Conservation (phyloP, 108 stramenopile species). For the Cylindrotheca fusiformis region DNA sequence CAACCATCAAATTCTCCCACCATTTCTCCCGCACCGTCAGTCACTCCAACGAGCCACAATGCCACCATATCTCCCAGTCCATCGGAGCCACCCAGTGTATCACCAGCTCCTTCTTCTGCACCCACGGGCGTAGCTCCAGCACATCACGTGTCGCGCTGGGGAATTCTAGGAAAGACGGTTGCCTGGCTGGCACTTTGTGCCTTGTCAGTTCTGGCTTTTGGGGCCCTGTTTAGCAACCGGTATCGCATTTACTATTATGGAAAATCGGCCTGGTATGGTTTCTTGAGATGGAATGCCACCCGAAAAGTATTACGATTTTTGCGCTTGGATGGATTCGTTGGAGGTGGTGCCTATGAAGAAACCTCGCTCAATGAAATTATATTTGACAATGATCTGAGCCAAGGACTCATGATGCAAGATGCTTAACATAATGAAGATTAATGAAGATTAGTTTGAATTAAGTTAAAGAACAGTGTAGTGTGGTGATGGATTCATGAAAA, state of each 20-base stretch:
- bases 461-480: no score
- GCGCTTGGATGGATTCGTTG: conserved; percentile 15
- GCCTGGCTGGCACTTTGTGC: conserved; percentile 34
- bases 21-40: conserved; percentile 13
- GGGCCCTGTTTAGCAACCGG: conserved; percentile 51
- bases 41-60: conserved; percentile 2
- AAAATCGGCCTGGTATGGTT: conserved; percentile 37
- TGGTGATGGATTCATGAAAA: no score
- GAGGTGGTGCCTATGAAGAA: not conserved
- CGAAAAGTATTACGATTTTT: conserved; percentile 22
- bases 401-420: conserved; percentile 48
- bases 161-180: conserved; percentile 40
- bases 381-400: conserved; percentile 43
- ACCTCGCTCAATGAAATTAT: conserved; percentile 41
- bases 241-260: conserved; percentile 56
- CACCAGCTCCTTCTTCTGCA: conserved; percentile 7
- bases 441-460: no score
- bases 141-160: conserved; percentile 12
- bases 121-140: conserved; percentile 20
- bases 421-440: conserved; percentile 11
- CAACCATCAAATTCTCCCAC: not conserved
- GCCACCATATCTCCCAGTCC: conserved; percentile 8
- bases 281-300: conserved; percentile 24
- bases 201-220: conserved; percentile 45
- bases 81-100: conserved; percentile 13